Evolutionary conservation across 1,284 basidiomycete species (phyloP), one percentile per base, ranked within the genome.

Genomic region (Trichosporon asahii): DNA sequence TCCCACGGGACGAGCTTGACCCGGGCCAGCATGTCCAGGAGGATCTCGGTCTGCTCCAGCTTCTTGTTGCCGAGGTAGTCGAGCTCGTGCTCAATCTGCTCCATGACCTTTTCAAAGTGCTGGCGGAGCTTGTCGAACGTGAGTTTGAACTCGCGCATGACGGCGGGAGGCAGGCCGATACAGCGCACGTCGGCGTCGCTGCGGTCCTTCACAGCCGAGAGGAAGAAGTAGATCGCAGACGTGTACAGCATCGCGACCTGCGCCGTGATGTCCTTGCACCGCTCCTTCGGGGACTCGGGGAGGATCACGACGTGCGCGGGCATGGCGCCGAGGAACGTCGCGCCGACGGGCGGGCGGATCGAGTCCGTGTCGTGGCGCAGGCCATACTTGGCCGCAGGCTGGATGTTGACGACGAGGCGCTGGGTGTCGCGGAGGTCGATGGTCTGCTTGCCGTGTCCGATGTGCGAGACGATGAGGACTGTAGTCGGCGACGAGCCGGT

Each of bases 41-140:
- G 27, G 29, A 29, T 11, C 29, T n/a, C 27, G 5, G 57, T 33
- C 15, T n/a, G 57, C 29, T 15, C 27, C 3, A 31, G 27, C 15
- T 29, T n/a, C n/a, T n/a, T n/a, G n/a, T n/a, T 14, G 12, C 15
- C 57, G 15, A 31, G 15, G 18, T 14, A 21, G 15, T 61, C 57
- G 57, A 61, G 27, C 15, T n/a, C 57, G 57, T 61, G 57, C 29
- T n/a, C 57, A 31, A 61, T 61, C 15, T n/a, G 57, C 57, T 61
- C 57, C 15, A 61, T n/a, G 57, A 61, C 57, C 27, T n/a, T 31
- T 31, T 61, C 57, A 15, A 61, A 61, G 29, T 61, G 57, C 57
- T 31, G 27, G 27, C 57, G 57, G 27, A 61, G 57, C 57, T 61
- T 31, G 57, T n/a, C 57, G 57, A 61, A 61, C 18, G 29, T 33